A percentile compares a stretch with the other conserved stretches of the same genome.
Evolutionary conservation across 129 eudicot genomes (phyloP).

Genomic region (Escallonia herrerae): DNA sequence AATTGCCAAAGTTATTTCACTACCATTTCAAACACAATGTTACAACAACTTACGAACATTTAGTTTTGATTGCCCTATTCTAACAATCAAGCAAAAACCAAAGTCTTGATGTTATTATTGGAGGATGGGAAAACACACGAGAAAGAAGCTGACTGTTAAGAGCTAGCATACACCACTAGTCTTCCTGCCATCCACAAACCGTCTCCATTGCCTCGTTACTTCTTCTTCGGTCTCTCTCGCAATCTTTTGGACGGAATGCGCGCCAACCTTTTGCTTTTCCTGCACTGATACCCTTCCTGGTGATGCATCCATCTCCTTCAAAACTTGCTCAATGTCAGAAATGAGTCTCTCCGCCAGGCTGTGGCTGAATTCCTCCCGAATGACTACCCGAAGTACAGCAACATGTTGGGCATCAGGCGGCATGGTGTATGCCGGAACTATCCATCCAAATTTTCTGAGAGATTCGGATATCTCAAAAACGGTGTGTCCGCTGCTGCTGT

Average conservation of each 20-base stretch:
- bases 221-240: constrained; percentile 24
- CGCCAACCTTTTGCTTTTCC: constrained; percentile 12
- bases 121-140: not conserved
- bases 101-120: too few relatives aligned
- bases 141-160: not conserved
- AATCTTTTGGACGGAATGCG: constrained; percentile 3
- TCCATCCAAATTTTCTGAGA: constrained; percentile 38
- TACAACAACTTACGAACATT: too few relatives aligned
- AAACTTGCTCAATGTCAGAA: constrained; percentile 31
- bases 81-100: too few relatives aligned
- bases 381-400: constrained; percentile 49
- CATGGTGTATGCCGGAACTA: constrained; percentile 43
- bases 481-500: constrained; percentile 16
- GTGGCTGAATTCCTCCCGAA: constrained; percentile 65
- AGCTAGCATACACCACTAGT: constrained; percentile 49
- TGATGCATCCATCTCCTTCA: constrained; percentile 40
- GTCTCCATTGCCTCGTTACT: constrained; percentile 43
- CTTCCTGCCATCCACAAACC: constrained; percentile 32
- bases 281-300: constrained; percentile 17
- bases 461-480: constrained; percentile 33
- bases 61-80: too few relatives aligned
- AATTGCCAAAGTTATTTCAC: too few relatives aligned
- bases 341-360: constrained; percentile 57
- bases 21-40: too few relatives aligned
- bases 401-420: constrained; percentile 58